phyloP scores from a whole-genome alignment of 1,139 yeast species.

The Suhomyces wounanorum region DNA sequence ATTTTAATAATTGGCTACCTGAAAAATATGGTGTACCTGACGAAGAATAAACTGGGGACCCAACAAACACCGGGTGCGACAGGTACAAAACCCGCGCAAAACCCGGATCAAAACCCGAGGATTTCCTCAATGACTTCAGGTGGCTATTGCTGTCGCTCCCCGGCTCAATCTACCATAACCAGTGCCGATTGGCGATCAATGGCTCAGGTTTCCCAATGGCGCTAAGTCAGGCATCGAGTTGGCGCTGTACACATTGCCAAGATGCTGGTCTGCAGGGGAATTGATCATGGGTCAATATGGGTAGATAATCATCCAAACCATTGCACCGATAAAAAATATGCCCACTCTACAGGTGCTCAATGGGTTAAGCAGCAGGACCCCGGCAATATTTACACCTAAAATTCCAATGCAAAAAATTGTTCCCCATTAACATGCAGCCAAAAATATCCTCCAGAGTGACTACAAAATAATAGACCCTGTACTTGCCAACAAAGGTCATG shows the following conservation, averaged over 20 bases:
- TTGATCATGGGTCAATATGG: background rate
- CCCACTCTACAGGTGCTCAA: background rate
- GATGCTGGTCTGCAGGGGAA: background rate
- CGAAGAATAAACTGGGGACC: background rate
- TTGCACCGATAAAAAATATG: background rate
- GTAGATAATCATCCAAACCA: background rate
- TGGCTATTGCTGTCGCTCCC: background rate
- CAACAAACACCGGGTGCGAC: background rate
- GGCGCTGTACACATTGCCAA: background rate
- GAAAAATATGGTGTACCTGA: background rate
- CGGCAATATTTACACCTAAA: background rate
- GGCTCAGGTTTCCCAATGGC: background rate
- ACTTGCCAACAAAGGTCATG: background rate
- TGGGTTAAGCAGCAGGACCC: background rate
- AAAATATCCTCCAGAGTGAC: background rate
- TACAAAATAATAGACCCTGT: background rate
- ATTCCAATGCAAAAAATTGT: background rate
- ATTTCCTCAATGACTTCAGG: no score
- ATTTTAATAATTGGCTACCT: background rate
- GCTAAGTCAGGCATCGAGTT: background rate
- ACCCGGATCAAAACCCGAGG: background rate
- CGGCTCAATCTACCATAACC: background rate
- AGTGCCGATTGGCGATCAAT: background rate
- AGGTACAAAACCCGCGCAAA: background rate
- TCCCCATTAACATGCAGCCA: background rate